A percentile compares a stretch with the other conserved stretches of the same genome.
Evolutionary conservation across 192 early-diverging fungal genomes (phyloP).

Genomic region (Umbelopsis vinacea): DNA sequence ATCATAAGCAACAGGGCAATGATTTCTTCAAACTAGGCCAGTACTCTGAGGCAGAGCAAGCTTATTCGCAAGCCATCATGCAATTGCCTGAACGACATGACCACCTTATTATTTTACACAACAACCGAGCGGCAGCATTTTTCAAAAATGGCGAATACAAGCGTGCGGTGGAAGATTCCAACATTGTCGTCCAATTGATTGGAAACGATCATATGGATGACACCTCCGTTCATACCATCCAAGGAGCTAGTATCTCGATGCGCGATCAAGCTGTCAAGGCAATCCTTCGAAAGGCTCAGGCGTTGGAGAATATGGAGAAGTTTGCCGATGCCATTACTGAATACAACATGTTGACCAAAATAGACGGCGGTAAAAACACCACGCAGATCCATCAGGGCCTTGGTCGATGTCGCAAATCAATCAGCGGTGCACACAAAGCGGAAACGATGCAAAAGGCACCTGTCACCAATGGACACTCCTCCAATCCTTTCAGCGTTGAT

Average conservation of each 20-base stretch:
- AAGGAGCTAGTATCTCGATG: constrained; percentile 38
- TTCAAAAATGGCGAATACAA: constrained; percentile 87
- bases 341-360: constrained; percentile 52
- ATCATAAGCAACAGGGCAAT: constrained; percentile 71
- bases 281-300: constrained; percentile 76
- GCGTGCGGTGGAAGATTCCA: constrained; percentile 74
- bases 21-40: constrained; percentile 88
- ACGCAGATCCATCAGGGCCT: constrained; percentile 45
- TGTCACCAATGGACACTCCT: not conserved
- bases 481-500: constrained; percentile 14
- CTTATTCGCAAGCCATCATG: constrained; percentile 72
- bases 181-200: constrained; percentile 38
- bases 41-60: constrained; percentile 74
- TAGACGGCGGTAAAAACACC: constrained; percentile 37
- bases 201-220: constrained; percentile 34
- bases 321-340: constrained; percentile 70
- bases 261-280: constrained; percentile 76
- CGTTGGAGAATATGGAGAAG: constrained; percentile 81
- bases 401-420: constrained; percentile 52
- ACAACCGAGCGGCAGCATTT: constrained; percentile 86
- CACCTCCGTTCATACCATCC: constrained; percentile 23
- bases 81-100: constrained; percentile 68
- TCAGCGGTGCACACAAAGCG: constrained; percentile 16
- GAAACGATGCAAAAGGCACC: not conserved
- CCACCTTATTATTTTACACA: constrained; percentile 67